phyloP scores from a whole-genome alignment of 441 rosid species.

The Bocquillonia castaneifolia region DNA sequence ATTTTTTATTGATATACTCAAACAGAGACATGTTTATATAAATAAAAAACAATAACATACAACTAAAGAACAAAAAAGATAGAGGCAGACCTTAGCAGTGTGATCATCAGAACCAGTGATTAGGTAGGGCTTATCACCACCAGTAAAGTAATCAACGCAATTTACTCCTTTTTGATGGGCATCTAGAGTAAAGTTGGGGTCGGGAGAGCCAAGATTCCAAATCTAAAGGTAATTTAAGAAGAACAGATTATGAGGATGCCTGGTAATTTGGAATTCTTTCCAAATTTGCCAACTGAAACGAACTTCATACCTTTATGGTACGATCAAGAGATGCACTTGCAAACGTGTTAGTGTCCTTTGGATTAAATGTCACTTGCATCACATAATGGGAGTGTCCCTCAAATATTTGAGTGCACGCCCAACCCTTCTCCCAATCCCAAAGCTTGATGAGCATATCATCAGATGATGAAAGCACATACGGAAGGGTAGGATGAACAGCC shows the following conservation, averaged over 20 bases:
- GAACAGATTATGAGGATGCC: neutral
- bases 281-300: slow-evolving; percentile 10
- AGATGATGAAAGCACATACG: slow-evolving; percentile 67
- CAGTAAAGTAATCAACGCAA: slow-evolving; percentile 84
- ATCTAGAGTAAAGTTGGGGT: slow-evolving; percentile 85
- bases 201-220: slow-evolving; percentile 95
- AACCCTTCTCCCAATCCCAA: slow-evolving; percentile 95
- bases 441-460: slow-evolving; percentile 94
- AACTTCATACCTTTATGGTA: slow-evolving; percentile 55
- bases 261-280: slow-evolving; percentile 13
- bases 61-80: slow-evolving; percentile 3
- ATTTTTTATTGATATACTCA: slow-evolving; percentile 17
- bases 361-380: slow-evolving; percentile 83
- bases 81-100: slow-evolving; percentile 79
- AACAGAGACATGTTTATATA: slow-evolving; percentile 13
- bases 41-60: slow-evolving; percentile 2
- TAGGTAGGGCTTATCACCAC: slow-evolving; percentile 86
- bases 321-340: slow-evolving; percentile 91
- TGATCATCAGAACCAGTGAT: slow-evolving; percentile 96
- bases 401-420: slow-evolving; percentile 65
- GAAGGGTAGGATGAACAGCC: slow-evolving; percentile 74
- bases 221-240: slow-evolving; percentile 43
- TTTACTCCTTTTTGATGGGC: slow-evolving; percentile 95
- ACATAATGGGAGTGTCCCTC: slow-evolving; percentile 90
- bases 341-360: slow-evolving; percentile 65